Base-by-base conservation (phyloP, 2,329 filamentous ascomycete genomes). In the Rachicladosporium sp. region DNA sequence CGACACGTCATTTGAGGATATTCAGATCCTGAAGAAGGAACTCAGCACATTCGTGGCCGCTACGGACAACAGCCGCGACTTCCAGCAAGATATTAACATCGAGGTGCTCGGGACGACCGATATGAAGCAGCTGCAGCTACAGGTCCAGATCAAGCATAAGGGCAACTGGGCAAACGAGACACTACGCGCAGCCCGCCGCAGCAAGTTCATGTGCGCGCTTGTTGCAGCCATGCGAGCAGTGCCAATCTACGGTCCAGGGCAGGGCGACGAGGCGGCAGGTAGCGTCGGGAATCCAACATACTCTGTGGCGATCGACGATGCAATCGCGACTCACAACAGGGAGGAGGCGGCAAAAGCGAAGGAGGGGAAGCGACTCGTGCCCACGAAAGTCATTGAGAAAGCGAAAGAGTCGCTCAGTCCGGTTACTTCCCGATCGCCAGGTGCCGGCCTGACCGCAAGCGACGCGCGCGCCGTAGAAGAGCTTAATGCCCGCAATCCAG, bases 131-230 rank as follows among this genome's bases (percentile, higher is more conserved):
- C 69, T 96, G 37, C 74, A 82, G 51, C 74, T 98, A 40, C 78
- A 78, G 52, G 71, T 95, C 31, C 80, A 83, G 52, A 87, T 95
- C 56, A 78, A 82, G 55, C 87, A 96, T 70, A 96, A 96, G 60
- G 63, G 60, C 50, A 71, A 70, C 48, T 71, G 67, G 65, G 60
- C 65, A 23, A 71, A 95, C 61, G 89, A 94, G 50, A 71, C 75
- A 1, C 73, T 95, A 31, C 82, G 88, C 31, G 80, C 80, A 11
- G 74, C 81, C 5, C 78, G 88, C 38, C 79, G 89, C 44, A 93
- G 83, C 59, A 96, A 94, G 63, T 96, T 98, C 66, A 93, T 96
- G 78, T 94, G 88, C 56, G 91, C 91, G 1, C 69, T 98, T 43
- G 80, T 91, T 4, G 63, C 87, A 6, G 87, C 89, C 3, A 67